Evolutionary conservation across 2,329 filamentous ascomycete species (phyloP).

Genomic region (Pestalotiopsis sp.): DNA sequence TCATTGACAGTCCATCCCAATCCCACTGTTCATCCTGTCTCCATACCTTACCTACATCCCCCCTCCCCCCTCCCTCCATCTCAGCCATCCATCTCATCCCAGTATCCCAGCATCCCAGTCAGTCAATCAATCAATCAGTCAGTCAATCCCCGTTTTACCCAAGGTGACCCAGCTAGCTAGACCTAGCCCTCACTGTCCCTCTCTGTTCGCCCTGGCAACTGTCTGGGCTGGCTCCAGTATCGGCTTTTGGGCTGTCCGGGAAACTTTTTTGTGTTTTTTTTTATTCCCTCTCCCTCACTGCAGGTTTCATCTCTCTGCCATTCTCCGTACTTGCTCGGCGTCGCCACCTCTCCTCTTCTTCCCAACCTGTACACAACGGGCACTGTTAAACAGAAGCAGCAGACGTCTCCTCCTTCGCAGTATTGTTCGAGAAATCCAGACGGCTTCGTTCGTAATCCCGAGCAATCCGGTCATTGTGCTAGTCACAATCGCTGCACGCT

Average conservation of each 20-base stretch:
- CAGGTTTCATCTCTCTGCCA: neutral
- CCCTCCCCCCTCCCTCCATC: neutral
- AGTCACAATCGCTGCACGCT: neutral
- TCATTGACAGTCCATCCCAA: conserved; percentile 9
- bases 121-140: too few species aligned
- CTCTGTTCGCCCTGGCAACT: neutral
- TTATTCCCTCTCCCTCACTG: neutral
- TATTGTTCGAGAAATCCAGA: neutral
- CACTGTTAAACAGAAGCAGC: neutral
- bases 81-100: neutral
- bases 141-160: neutral
- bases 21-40: neutral
- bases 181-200: neutral
- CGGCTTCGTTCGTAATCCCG: neutral
- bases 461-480: neutral
- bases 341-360: neutral
- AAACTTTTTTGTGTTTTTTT: neutral
- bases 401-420: neutral
- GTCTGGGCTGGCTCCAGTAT: neutral
- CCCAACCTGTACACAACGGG: neutral
- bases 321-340: neutral
- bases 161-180: neutral
- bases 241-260: neutral
- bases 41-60: conserved; percentile 5
- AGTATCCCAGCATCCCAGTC: neutral